A percentile compares a stretch with the other conserved stretches of the same genome.
phyloP scores from a whole-genome alignment of 495 filamentous ascomycete genomes.

The Penicillium pulvis region DNA sequence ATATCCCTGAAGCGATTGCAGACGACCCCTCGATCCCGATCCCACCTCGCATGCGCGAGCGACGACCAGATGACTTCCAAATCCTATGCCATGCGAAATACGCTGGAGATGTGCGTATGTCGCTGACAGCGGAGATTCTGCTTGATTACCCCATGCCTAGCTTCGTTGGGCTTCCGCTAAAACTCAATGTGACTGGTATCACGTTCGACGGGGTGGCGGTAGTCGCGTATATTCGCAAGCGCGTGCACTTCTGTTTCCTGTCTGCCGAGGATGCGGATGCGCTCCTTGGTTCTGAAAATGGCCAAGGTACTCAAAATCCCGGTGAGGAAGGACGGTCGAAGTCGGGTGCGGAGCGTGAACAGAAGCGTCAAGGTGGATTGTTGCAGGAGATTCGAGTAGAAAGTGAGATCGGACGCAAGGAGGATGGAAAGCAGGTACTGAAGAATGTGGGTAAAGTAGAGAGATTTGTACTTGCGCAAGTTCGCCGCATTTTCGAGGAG shows the following conservation, averaged over 20 bases:
- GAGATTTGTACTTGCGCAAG: slow-evolving; percentile 94
- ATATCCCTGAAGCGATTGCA: slow-evolving; percentile 24
- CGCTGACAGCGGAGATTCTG: slow-evolving; percentile 88
- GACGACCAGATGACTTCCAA: slow-evolving; percentile 69
- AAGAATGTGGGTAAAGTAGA: slow-evolving; percentile 99
- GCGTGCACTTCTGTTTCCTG: slow-evolving; percentile 86
- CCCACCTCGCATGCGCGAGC: slow-evolving; percentile 45
- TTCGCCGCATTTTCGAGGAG: slow-evolving; percentile 95
- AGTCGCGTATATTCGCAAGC: slow-evolving; percentile 81
- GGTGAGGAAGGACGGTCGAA: slow-evolving; percentile 25
- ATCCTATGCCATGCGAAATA: slow-evolving; percentile 89
- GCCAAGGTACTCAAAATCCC: slow-evolving; percentile 31
- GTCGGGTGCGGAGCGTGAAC: slow-evolving; percentile 24
- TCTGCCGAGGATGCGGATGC: slow-evolving; percentile 82
- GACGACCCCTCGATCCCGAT: slow-evolving; percentile 34
- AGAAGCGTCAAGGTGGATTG: slow-evolving; percentile 66
- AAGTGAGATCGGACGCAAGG: slow-evolving; percentile 92
- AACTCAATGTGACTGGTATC: slow-evolving; percentile 89
- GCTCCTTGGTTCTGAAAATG: slow-evolving; percentile 55
- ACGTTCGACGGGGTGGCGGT: slow-evolving; percentile 94
- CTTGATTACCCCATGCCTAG: slow-evolving; percentile 97
- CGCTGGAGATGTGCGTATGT: slow-evolving; percentile 78
- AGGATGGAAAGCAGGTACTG: slow-evolving; percentile 86
- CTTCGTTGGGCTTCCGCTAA: slow-evolving; percentile 90
- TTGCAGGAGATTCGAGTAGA: slow-evolving; percentile 93